Base-by-base conservation (phyloP, 441 rosid species). In the Adansonia gregorii region DNA sequence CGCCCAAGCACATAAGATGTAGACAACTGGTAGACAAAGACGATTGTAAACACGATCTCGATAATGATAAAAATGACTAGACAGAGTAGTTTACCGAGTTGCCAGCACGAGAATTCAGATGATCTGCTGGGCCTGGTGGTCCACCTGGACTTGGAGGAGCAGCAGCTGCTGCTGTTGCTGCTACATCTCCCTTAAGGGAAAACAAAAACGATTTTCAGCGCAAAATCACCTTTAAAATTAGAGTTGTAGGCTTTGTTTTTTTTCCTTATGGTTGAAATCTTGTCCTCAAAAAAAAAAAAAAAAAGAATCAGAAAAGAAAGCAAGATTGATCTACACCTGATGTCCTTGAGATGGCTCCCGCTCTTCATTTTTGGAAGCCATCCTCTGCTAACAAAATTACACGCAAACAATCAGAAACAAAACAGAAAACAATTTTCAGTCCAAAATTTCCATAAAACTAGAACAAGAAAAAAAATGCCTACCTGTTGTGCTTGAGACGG, bases 81-180 rank as follows among this genome's bases (percentile, higher is more conserved):
- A 35, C 0, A 56, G 24, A 78, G 69, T 48, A 45, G 45, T 46
- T 78, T 81, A 89, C 92, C 82, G 82, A 46, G 76, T 89, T 88
- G 76, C 84, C 86, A 46, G 43, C 73, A 58, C 86, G 88, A 79
- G 87, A 73, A 73, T 72, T 59, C 66, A 70, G 66, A 70, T 85
- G 78, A 19, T 89, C 91, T 6, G 78, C 76, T 15, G 84, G 72
- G n/a, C 73, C 83, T 11, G 85, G 74, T 9, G 81, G 63, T 66
- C 55, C 61, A 3, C 80, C 72, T 56, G 80, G 78, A 52, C 83
- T 67, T 0, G 81, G 78, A 49, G 86, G 66, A 46, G 72, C 45
- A 10, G 15, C 73, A 49, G 64, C 55, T 10, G 73, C 35, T 69
- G 60, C 43, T 24, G 76, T 43, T 10, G 73, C 35, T 69, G 60